Evolutionary conservation across 768 basidiomycete genomes (phyloP).

Genomic region (Tremella mesenterica): DNA sequence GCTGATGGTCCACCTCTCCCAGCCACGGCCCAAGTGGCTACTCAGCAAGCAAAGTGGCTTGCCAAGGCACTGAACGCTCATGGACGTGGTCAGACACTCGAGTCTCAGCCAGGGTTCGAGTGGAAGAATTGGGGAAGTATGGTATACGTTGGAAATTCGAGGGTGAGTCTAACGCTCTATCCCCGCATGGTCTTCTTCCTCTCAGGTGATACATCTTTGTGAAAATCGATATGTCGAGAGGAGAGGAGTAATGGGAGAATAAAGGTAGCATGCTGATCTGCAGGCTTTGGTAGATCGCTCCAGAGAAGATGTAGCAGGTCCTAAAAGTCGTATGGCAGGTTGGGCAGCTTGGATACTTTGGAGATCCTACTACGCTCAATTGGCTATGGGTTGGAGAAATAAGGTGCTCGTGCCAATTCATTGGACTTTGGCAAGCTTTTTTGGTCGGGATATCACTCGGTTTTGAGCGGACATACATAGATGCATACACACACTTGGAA

Average conservation of each 20-base stretch:
- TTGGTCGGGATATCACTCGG: constrained; percentile 22
- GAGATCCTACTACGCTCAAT: constrained; percentile 20
- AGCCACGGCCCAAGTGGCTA: constrained; percentile 64
- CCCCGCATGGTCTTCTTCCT: too few relatives aligned
- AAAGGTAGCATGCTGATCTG: background rate
- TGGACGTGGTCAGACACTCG: background rate
- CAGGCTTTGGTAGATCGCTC: constrained; percentile 20
- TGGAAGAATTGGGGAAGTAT: constrained; percentile 67
- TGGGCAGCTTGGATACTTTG: constrained; percentile 21
- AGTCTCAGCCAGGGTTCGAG: constrained; percentile 56
- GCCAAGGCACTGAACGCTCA: constrained; percentile 13
- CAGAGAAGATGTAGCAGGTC: constrained; percentile 1
- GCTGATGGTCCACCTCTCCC: constrained; percentile 54
- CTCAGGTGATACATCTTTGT: too few relatives aligned
- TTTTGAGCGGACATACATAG: too few relatives aligned
- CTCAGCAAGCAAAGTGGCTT: constrained; percentile 21
- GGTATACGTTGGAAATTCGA: constrained; percentile 73
- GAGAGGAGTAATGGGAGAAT: too few relatives aligned
- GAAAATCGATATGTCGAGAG: too few relatives aligned
- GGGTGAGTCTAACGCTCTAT: constrained; percentile 27
- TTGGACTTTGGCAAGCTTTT: constrained; percentile 17
- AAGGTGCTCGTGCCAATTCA: constrained; percentile 21
- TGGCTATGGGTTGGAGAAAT: constrained; percentile 20
- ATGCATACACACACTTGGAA: too few relatives aligned
- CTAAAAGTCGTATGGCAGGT: constrained; percentile 9